Percentiles rank a stretch among this genome's conserved stretches.
These are phyloP conservation scores for Scolecobasidium constrictum DNA, from an alignment of 2,329 filamentous ascomycete species.

Conservation along the genomic window DNA sequence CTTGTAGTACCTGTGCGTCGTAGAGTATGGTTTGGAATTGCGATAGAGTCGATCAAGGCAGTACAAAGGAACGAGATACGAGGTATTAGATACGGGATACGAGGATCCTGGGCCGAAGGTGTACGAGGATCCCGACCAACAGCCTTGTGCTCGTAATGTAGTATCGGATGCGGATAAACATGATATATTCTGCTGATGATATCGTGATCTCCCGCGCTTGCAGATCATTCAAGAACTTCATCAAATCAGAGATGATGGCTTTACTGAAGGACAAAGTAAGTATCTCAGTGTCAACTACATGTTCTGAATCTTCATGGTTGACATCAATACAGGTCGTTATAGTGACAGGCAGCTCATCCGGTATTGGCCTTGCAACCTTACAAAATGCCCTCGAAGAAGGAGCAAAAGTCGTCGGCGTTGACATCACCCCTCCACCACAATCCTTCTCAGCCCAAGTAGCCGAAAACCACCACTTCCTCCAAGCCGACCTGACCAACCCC, in stretches of 20 bases:
- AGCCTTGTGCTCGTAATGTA: too few species aligned
- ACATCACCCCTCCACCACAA: slow-evolving; percentile 37
- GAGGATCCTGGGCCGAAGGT: too few species aligned
- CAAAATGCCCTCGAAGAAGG: slow-evolving; percentile 40
- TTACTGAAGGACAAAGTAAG: slow-evolving; percentile 2
- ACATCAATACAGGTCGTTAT: background rate
- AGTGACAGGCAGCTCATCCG: slow-evolving; percentile 41
- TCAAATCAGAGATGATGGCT: slow-evolving; percentile 5
- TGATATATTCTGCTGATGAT: too few species aligned
- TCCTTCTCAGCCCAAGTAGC: slow-evolving; percentile 15
- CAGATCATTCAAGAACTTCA: too few species aligned
- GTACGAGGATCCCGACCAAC: too few species aligned
- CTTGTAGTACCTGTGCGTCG: too few species aligned
- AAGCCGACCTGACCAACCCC: slow-evolving; percentile 42
- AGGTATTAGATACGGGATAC: too few species aligned
- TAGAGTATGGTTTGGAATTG: too few species aligned
- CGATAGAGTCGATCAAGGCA: too few species aligned
- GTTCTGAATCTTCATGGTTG: background rate
- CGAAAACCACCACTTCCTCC: slow-evolving; percentile 28
- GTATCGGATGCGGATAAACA: too few species aligned
- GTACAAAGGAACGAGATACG: too few species aligned
- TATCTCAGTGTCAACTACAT: slow-evolving; percentile 2
- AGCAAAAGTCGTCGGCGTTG: slow-evolving; percentile 44
- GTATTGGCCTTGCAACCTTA: slow-evolving; percentile 47
- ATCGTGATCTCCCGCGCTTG: too few species aligned